Evolutionary conservation across 1,284 basidiomycete genomes (phyloP).

Genomic region (Sanguinoderma infundibulare): DNA sequence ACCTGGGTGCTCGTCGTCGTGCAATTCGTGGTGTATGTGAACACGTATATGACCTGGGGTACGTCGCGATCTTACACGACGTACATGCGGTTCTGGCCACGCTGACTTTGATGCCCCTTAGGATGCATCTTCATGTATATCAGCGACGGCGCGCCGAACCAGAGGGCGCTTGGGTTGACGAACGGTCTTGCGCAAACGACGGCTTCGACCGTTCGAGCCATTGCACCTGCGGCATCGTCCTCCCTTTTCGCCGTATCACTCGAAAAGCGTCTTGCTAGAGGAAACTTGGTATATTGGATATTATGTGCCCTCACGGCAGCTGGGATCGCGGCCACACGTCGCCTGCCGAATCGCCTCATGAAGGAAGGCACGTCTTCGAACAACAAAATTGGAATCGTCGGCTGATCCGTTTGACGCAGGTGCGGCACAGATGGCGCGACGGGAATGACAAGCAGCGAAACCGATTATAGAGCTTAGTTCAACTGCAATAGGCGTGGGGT

Average conservation of each 20-base stretch:
- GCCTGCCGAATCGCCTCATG: slow-evolving; percentile 1
- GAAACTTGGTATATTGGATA: slow-evolving; percentile 32
- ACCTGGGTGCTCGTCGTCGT: slow-evolving; percentile 22
- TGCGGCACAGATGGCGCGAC: neutral
- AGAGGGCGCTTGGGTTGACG: slow-evolving; percentile 69
- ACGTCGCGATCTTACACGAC: neutral
- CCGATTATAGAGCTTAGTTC: too few relatives aligned
- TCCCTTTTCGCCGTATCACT: slow-evolving; percentile 70
- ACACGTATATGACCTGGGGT: slow-evolving; percentile 23
- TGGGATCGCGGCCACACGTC: slow-evolving; percentile 10
- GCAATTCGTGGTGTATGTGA: slow-evolving; percentile 18
- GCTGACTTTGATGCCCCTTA: slow-evolving; percentile 18
- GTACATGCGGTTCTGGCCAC: slow-evolving; percentile 13
- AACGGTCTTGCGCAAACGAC: slow-evolving; percentile 54
- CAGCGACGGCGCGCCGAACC: slow-evolving; percentile 59
- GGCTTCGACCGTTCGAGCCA: slow-evolving; percentile 54
- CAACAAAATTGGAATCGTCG: neutral
- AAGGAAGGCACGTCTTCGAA: neutral
- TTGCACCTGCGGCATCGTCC: slow-evolving; percentile 69
- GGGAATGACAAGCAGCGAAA: too few relatives aligned
- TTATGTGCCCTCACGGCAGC: slow-evolving; percentile 19
- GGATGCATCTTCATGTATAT: slow-evolving; percentile 49
- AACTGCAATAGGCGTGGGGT: too few relatives aligned
- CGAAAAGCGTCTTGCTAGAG: slow-evolving; percentile 36
- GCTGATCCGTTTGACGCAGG: neutral